Base-by-base conservation (phyloP, 2,329 filamentous ascomycete species). In the Colletotrichum tanaceti region DNA sequence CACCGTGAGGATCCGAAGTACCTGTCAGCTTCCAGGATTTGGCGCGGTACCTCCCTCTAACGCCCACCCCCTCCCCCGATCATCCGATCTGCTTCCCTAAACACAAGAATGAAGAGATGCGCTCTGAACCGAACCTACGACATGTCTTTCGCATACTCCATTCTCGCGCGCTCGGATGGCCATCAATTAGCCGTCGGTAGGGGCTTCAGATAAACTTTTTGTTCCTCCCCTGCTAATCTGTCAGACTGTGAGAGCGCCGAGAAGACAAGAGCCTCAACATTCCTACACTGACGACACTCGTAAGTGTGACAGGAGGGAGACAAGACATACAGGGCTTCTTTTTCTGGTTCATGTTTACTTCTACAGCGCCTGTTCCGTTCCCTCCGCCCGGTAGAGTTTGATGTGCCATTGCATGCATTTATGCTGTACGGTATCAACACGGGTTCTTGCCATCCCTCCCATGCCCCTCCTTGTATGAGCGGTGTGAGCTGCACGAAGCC, bases 371-470 rank as follows among this genome's bases (percentile, higher is more conserved):
- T 24, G 32, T 38, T n/a, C 18, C 38, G 10, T 62, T 32, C 35
- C 43, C 55, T 63, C 57, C 46, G 39, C 50, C 52, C 38, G 43
- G 22, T 22, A 58, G n/a, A 57, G 44, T 55, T 54, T 63, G 55
- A 65, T 68, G 68, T 70, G 44, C 65, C 65, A 69, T 69, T 65
- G 65, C 65, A 60, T 70, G 68, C 60, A 65, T 47, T 49, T 11
- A 53, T 24, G 52, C 35, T 39, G 38, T 38, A 59, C 65, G 61
- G 65, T 65, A 69, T 57, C 65, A 69, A 70, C 68, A 65, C 65
- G 59, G 50, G 44, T 59, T 54, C 38, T 43, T 16, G 54, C 43
- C 54, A 43, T 57, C 44, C 44, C 50, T 46, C 52, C 57, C 38
- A 52, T 47, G 50, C 44, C 47, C 38, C 50, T 35, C 50, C 47